Percentiles rank a stretch among this genome's conserved stretches.
Conservation (phyloP, 257 asterid species). For the Ocimum tenuiflorum region DNA sequence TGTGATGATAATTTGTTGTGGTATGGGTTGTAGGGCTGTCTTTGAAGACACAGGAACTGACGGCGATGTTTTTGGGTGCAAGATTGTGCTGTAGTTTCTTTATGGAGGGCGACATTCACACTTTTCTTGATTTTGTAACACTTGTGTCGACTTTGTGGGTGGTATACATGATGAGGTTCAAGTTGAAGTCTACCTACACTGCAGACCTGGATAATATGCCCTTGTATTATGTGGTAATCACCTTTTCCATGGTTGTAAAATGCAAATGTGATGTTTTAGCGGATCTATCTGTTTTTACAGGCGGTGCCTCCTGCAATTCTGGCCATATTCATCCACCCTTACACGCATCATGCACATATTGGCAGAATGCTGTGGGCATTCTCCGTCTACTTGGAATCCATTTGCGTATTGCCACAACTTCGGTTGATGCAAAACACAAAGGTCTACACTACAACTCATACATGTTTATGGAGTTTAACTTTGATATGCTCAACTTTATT, state of each 20-base stretch:
- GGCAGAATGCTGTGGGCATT: constrained; percentile 72
- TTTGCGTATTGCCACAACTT: constrained; percentile 83
- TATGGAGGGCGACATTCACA: constrained; percentile 87
- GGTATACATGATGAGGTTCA: constrained; percentile 70
- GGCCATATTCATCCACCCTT: constrained; percentile 59
- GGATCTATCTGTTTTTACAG: too few species aligned
- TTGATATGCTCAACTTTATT: neutral
- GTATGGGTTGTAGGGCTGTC: constrained; percentile 66
- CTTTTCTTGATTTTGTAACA: constrained; percentile 67
- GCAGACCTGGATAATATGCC: constrained; percentile 63
- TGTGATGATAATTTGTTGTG: neutral
- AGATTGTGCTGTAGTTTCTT: constrained; percentile 53
- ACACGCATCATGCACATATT: constrained; percentile 32
- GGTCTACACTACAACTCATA: constrained; percentile 26
- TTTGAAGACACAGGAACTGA: constrained; percentile 81
- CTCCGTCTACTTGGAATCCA: constrained; percentile 69
- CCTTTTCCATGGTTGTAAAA: neutral
- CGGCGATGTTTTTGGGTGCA: constrained; percentile 69
- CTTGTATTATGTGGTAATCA: constrained; percentile 53
- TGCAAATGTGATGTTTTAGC: too few species aligned
- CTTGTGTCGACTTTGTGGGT: constrained; percentile 87
- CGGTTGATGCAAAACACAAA: constrained; percentile 83
- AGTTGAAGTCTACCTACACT: constrained; percentile 63
- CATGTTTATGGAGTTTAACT: neutral
- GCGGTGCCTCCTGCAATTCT: constrained; percentile 55